A percentile compares a stretch with the other conserved stretches of the same genome.
These are phyloP conservation scores for Penicillium sp. DNA, from an alignment of 2,329 filamentous ascomycete genomes.

Conservation along the genomic window DNA sequence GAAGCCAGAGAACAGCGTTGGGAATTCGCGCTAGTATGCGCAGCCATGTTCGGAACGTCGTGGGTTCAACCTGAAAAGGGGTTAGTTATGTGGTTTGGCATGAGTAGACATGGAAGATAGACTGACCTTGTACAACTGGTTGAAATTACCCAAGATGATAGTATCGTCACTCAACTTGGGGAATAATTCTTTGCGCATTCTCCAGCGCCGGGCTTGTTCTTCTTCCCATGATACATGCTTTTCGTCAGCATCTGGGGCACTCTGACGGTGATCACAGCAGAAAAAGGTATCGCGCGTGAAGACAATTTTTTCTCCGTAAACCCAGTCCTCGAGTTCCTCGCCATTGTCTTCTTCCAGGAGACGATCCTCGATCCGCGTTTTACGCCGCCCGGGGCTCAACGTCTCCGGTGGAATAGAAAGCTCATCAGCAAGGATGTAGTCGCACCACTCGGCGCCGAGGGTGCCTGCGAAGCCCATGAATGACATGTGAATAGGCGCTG, in stretches of 20 bases:
- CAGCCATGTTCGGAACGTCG: constrained; percentile 92
- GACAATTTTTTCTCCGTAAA: constrained; percentile 95
- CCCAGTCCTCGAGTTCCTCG: constrained; percentile 72
- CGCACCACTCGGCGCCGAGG: constrained; percentile 95
- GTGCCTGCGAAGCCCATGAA: constrained; percentile 99
- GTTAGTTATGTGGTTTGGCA: constrained; percentile 2
- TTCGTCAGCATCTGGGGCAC: constrained; percentile 69
- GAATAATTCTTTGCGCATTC: constrained; percentile 90
- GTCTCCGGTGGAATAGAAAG: constrained; percentile 81
- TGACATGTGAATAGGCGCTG: constrained; percentile 96
- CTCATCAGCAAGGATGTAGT: constrained; percentile 88
- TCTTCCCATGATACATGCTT: constrained; percentile 72
- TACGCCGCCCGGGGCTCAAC: constrained; percentile 73
- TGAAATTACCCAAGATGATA: constrained; percentile 95
- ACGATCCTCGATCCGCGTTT: constrained; percentile 69
- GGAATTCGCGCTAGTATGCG: constrained; percentile 82
- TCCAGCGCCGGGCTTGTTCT: constrained; percentile 78
- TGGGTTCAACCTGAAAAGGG: constrained; percentile 79
- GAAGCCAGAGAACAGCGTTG: constrained; percentile 87
- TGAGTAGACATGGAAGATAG: neutral
- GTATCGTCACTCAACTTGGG: constrained; percentile 75
- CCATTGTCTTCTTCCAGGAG: constrained; percentile 63
- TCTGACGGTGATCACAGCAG: constrained; percentile 95
- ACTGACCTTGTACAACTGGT: constrained; percentile 91
- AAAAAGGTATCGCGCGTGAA: constrained; percentile 96